Percentiles rank a stretch among this genome's conserved stretches.
Evolutionary conservation across 1,139 yeast genomes (phyloP).

Genomic region (Blastobotrys serpentis): DNA sequence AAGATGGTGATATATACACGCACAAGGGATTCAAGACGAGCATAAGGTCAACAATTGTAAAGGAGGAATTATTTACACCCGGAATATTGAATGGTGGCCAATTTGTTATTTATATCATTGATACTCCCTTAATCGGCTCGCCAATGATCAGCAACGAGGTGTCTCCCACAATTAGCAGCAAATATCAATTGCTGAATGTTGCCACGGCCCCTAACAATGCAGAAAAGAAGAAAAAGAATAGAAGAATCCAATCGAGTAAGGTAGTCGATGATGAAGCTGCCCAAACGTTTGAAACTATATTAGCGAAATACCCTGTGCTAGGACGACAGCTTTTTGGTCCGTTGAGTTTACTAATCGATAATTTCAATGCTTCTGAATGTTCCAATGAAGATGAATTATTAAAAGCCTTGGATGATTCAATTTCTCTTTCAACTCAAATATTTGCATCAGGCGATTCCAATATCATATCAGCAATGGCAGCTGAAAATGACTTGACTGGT

Average conservation of each 20-base stretch:
- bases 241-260: conserved; percentile 6
- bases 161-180: conserved; percentile 24
- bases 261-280: conserved; percentile 15
- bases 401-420: conserved; percentile 38
- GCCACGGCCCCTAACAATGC: neutral
- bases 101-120: conserved; percentile 49
- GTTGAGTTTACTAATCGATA: conserved; percentile 39
- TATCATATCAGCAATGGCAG: conserved; percentile 33
- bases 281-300: conserved; percentile 28
- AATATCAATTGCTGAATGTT: conserved; percentile 19
- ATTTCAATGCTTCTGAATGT: conserved; percentile 38
- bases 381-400: conserved; percentile 39
- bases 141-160: conserved; percentile 30
- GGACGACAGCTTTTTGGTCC: conserved; percentile 34
- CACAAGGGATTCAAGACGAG: conserved; percentile 50
- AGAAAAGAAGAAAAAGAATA: neutral
- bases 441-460: conserved; percentile 41
- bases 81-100: conserved; percentile 42
- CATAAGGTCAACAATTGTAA: conserved; percentile 46
- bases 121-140: conserved; percentile 46
- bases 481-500: conserved; percentile 43
- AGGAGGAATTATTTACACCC: conserved; percentile 48
- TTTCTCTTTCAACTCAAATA: conserved; percentile 44
- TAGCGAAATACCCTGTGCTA: conserved; percentile 33
- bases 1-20: conserved; percentile 52